Base-by-base conservation (phyloP, 257 asterid genomes). In the Scutellaria minor region DNA sequence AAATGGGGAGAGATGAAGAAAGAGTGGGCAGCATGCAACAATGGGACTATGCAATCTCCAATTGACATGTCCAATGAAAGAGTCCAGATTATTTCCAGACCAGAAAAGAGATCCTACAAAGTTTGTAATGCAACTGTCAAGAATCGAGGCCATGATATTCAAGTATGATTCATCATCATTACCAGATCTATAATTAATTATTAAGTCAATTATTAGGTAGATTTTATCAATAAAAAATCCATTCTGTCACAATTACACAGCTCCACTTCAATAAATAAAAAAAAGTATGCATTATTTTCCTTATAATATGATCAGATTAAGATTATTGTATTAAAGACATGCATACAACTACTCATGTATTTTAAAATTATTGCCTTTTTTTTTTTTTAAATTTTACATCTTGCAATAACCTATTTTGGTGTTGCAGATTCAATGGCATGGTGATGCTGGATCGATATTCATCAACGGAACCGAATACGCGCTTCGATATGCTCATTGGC, bases 71-170 rank as follows among this genome's bases (percentile, higher is more conserved):
- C 87, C 1, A 57, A 58, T 62, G 85, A 54, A 37, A 85, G 88
- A 72, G 89, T 86, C 0, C 12, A n/a, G 40, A 58, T 82, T 0
- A 72, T 77, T 51, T 65, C 74, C 18, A 81, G 50, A 15, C 65
- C 73, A 0, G 84, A 86, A 0, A 56, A 9, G 24, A 84, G 65
- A 22, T 14, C 7, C 6, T 89, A 89, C 77, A 76, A 46, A 66
- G 69, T 80, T 12, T 39, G 75, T 35, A 75, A 84, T 74, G 95
- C 97, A 20, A 80, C 80, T 7, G 24, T 84, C 66, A 79, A 4
- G 62, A 88, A 90, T 41, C 75, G 93, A 82, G 97, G 97, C 55
- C 96, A 88, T 58, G 97, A 85, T 13, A 84, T 90, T 1, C 81
- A 88, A 22, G 95, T 88, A 81, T 71, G 77, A 15, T 42, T 44